These are phyloP conservation scores for Biscogniauxia marginata DNA, from an alignment of 2,329 filamentous ascomycete species.

Conservation along the genomic window DNA sequence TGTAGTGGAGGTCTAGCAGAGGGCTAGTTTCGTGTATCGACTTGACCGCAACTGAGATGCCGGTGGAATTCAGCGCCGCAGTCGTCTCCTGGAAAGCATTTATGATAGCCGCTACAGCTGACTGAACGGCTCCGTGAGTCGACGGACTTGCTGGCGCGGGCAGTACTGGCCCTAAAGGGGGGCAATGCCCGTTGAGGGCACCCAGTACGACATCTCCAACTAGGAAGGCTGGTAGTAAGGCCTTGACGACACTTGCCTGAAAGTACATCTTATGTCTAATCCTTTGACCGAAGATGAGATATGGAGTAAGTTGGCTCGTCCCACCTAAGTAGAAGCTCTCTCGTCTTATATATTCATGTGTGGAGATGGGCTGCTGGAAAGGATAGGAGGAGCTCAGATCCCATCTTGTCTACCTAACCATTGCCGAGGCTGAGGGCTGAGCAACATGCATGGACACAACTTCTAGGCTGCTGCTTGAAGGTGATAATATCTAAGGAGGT, in stretches of 20 bases:
- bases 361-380: not conserved
- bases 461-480: too few species aligned
- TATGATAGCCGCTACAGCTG: constrained; percentile 25
- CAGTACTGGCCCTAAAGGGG: constrained; percentile 43
- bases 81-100: constrained; percentile 29
- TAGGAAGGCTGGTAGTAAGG: constrained; percentile 12
- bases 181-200: constrained; percentile 36
- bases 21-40: constrained; percentile 40
- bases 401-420: not conserved
- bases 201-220: constrained; percentile 16
- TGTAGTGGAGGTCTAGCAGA: constrained; percentile 42
- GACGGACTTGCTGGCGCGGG: constrained; percentile 37
- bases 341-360: constrained; percentile 5
- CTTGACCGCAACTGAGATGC: constrained; percentile 39
- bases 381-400: not conserved
- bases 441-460: too few species aligned
- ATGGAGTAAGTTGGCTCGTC: not conserved
- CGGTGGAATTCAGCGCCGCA: constrained; percentile 31
- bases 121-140: constrained; percentile 29
- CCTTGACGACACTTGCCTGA: not conserved
- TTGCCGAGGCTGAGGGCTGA: not conserved
- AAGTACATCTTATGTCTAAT: constrained; percentile 8
- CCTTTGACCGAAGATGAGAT: not conserved
- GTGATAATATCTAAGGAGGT: too few species aligned
- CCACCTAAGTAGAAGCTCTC: not conserved